phyloP scores from a whole-genome alignment of 2,329 filamentous ascomycete genomes.

The Plectosphaerella cucumerina region DNA sequence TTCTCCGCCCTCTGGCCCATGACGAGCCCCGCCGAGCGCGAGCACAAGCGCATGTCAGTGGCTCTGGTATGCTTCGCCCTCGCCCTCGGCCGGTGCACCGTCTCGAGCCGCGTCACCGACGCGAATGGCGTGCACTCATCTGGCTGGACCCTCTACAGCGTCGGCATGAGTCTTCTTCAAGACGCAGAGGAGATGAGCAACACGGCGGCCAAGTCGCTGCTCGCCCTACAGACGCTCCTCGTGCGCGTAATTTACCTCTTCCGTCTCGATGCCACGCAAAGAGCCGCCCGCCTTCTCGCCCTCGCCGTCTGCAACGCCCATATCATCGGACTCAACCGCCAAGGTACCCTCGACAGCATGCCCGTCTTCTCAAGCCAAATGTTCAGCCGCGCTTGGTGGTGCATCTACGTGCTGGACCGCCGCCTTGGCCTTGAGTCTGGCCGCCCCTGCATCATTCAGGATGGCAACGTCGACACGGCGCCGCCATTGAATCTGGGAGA shows the following conservation, averaged over 20 bases:
- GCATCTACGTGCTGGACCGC: conserved; percentile 6
- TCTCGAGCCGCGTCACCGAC: conserved; percentile 7
- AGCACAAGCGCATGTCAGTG: conserved; percentile 7
- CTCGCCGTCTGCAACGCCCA: conserved; percentile 9
- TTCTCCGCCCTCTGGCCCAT: conserved; percentile 7
- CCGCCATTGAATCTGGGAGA: conserved; percentile 5
- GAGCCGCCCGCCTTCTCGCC: conserved; percentile 5
- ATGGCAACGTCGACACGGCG: not conserved
- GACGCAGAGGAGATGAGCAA: conserved; percentile 5
- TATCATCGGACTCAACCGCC: conserved; percentile 7
- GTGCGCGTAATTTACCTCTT: conserved; percentile 4
- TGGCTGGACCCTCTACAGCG: conserved; percentile 8
- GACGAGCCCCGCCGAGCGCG: conserved; percentile 3
- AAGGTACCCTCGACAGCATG: conserved; percentile 4
- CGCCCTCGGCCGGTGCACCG: conserved; percentile 8
- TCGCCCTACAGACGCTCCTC: conserved; percentile 4
- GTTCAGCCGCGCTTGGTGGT: conserved; percentile 6
- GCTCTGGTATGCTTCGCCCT: conserved; percentile 8
- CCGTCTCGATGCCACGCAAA: conserved; percentile 7
- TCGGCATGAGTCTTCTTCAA: conserved; percentile 7
- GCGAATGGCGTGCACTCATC: conserved; percentile 7
- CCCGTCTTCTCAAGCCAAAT: conserved; percentile 4
- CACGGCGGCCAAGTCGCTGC: conserved; percentile 5
- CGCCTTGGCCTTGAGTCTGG: conserved; percentile 8
- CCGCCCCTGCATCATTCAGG: conserved; percentile 6